Percentiles rank a stretch among this genome's conserved stretches.
These are phyloP conservation scores for Gastrolobium villosum DNA, from an alignment of 306 rosid species.

Conservation along the genomic window DNA sequence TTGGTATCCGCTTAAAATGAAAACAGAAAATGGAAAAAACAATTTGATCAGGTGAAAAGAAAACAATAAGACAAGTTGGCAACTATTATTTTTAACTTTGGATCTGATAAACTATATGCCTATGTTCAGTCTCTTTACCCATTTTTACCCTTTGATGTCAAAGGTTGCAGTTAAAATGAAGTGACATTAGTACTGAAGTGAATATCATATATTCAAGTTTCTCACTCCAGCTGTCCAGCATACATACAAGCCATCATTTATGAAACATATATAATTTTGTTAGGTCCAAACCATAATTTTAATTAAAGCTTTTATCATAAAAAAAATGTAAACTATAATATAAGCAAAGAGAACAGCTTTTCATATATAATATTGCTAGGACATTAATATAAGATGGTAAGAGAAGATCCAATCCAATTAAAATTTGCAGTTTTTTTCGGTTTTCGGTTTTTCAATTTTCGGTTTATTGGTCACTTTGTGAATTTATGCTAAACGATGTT, in stretches of 20 bases:
- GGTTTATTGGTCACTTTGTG: too few species aligned
- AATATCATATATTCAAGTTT: constrained; percentile 30
- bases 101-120: constrained; percentile 33
- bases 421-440: too few species aligned
- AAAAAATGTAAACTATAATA: too few species aligned
- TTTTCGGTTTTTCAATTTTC: too few species aligned
- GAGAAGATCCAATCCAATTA: too few species aligned
- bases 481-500: too few species aligned
- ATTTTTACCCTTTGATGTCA: constrained; percentile 6
- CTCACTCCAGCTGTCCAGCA: constrained; percentile 24
- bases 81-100: constrained; percentile 19
- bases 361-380: constrained; percentile 26
- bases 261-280: constrained; percentile 26
- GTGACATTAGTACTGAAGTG: not conserved
- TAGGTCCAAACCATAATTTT: constrained; percentile 18
- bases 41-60: too few species aligned
- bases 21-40: too few species aligned
- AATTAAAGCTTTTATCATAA: constrained; percentile 16
- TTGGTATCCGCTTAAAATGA: constrained; percentile 10
- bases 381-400: constrained; percentile 31
- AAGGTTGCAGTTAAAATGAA: constrained; percentile 39
- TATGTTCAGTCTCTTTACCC: constrained; percentile 4
- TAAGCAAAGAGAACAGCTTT: constrained; percentile 31
- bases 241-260: constrained; percentile 9
- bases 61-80: constrained; percentile 4